phyloP scores from a whole-genome alignment of 345 rosid genomes.

The Populus tremula region DNA sequence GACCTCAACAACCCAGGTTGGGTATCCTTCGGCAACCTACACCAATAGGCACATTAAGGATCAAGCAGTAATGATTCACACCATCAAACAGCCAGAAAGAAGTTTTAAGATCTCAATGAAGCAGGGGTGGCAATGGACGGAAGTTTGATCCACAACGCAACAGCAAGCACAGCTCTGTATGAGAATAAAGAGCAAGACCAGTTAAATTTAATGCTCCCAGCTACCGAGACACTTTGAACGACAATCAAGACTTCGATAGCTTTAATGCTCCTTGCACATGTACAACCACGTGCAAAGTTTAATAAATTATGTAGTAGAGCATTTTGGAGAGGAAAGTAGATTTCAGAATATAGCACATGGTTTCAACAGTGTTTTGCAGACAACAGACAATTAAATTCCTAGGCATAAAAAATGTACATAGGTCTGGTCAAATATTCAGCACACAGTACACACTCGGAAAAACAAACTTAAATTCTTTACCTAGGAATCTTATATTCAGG shows the following conservation, averaged over 20 bases:
- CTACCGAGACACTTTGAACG: too few species aligned
- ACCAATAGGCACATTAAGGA: not conserved
- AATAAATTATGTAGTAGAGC: not conserved
- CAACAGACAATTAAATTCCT: not conserved
- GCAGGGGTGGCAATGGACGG: not conserved
- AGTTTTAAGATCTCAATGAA: not conserved
- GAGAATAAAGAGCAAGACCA: not conserved
- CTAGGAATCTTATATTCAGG: conserved; percentile 77
- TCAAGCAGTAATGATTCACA: not conserved
- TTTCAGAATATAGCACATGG: not conserved
- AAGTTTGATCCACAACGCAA: not conserved
- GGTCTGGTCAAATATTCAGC: not conserved
- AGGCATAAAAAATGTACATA: not conserved
- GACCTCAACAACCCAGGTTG: conserved; percentile 75
- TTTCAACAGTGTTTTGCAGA: not conserved
- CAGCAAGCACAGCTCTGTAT: not conserved
- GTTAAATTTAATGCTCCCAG: too few species aligned
- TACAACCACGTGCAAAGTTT: too few species aligned
- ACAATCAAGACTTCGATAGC: too few species aligned
- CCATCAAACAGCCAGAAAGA: too few species aligned
- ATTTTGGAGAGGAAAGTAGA: not conserved
- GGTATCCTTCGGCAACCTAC: conserved; percentile 70
- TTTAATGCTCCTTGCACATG: too few species aligned
- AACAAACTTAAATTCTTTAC: conserved; percentile 33
- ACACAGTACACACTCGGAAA: not conserved